phyloP scores from a whole-genome alignment of 2,329 filamentous ascomycete species.

The Trichoderma breve region DNA sequence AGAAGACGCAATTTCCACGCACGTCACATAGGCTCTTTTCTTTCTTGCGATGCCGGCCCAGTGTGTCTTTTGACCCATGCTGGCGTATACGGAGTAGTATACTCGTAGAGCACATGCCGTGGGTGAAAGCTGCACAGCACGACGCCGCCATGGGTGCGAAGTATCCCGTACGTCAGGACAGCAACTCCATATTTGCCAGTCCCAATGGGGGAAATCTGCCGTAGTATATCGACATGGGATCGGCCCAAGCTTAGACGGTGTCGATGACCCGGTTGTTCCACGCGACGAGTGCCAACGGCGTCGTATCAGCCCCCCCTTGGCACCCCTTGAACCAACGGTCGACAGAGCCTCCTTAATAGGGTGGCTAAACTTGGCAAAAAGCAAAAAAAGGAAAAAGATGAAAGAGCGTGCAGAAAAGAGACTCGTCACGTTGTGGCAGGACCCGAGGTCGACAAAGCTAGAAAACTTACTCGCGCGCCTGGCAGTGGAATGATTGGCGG shows the following conservation, averaged over 20 bases:
- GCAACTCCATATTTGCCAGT: not conserved
- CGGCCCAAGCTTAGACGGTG: constrained; percentile 17
- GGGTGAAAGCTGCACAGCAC: not conserved
- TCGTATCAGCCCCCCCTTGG: constrained; percentile 6
- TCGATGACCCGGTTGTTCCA: constrained; percentile 15
- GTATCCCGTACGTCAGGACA: not conserved
- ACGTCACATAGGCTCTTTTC: not conserved
- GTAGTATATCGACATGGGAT: constrained; percentile 18
- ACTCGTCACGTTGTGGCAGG: not conserved
- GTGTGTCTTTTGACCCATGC: not conserved
- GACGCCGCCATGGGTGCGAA: not conserved
- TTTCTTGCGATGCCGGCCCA: not conserved
- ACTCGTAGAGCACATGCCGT: not conserved
- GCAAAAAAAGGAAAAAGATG: not conserved
- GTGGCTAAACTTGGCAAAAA: not conserved
- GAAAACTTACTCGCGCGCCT: constrained; percentile 10
- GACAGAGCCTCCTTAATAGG: constrained; percentile 5
- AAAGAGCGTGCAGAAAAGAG: not conserved
- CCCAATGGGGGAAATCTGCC: constrained; percentile 11
- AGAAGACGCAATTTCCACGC: not conserved
- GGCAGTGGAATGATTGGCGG: not conserved
- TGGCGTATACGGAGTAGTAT: not conserved
- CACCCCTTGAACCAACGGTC: constrained; percentile 10
- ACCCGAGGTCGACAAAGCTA: not conserved
- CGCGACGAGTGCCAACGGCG: constrained; percentile 18